These are phyloP conservation scores for Prunus yedoensis DNA, from an alignment of 331 rosid species.

Conservation along the genomic window DNA sequence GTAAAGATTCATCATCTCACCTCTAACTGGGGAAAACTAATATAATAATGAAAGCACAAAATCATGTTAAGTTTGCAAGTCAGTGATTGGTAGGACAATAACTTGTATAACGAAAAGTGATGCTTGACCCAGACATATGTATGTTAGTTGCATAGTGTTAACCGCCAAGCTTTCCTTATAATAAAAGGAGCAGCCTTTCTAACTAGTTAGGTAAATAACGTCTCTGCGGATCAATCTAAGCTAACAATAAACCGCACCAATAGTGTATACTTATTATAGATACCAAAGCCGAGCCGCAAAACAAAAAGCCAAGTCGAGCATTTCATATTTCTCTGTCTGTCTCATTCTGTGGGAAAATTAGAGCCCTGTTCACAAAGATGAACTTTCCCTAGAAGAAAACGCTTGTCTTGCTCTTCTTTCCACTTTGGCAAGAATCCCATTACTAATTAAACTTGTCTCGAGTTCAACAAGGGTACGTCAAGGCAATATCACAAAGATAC, in stretches of 20 bases:
- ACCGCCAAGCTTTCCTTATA: background rate
- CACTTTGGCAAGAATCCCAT: background rate
- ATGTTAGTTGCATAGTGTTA: slow-evolving; percentile 4
- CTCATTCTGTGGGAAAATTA: too few relatives aligned
- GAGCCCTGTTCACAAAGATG: background rate
- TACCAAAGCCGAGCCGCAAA: slow-evolving; percentile 5
- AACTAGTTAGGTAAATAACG: slow-evolving; percentile 14
- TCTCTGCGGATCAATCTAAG: background rate
- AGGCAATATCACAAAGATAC: background rate
- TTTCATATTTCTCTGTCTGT: too few relatives aligned
- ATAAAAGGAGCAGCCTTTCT: background rate
- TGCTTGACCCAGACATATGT: slow-evolving; percentile 9
- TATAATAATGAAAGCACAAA: background rate
- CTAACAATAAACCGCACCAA: background rate
- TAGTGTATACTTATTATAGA: background rate
- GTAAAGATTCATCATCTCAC: background rate
- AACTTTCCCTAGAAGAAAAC: slow-evolving; percentile 10
- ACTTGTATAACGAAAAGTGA: background rate
- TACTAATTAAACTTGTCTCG: background rate
- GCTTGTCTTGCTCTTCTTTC: slow-evolving; percentile 1
- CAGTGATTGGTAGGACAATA: background rate
- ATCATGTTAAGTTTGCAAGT: background rate
- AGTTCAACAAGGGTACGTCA: background rate
- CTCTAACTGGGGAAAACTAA: background rate
- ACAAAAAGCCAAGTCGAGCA: slow-evolving; percentile 1